phyloP scores from a whole-genome alignment of 805 yeast species.

The Pichia thaimueangensis region DNA sequence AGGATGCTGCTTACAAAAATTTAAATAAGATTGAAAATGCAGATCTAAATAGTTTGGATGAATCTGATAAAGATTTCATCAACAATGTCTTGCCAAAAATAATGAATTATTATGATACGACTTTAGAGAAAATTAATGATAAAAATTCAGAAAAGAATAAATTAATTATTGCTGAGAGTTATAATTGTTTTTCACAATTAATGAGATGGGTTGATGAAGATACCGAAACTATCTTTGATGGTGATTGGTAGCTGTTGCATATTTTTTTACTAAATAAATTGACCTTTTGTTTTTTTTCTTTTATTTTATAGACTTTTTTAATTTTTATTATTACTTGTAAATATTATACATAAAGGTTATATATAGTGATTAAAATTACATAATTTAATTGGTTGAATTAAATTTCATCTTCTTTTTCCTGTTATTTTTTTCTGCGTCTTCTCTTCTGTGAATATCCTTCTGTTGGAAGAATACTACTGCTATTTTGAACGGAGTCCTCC shows the following conservation, averaged over 20 bases:
- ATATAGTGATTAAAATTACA: no score
- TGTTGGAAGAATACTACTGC: no score
- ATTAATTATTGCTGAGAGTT: conserved; percentile 10
- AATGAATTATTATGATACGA: conserved; percentile 13
- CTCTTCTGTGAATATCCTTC: no score
- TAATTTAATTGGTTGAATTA: no score
- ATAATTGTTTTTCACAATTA: conserved; percentile 8
- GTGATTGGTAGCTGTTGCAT: conserved; percentile 6
- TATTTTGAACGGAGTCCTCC: no score
- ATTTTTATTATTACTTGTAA: conserved; percentile 1
- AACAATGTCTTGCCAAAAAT: conserved; percentile 14
- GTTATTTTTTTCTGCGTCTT: conserved; percentile 3
- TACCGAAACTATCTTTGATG: conserved; percentile 7
- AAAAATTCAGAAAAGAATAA: conserved; percentile 5
- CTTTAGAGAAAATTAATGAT: conserved; percentile 10
- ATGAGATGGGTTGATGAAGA: conserved; percentile 19
- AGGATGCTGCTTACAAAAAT: conserved; percentile 6
- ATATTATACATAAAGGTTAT: neutral
- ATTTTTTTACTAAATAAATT: conserved; percentile 1
- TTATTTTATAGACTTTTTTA: no score
- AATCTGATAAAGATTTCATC: conserved; percentile 1
- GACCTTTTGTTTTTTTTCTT: no score
- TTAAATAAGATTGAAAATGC: conserved; percentile 5
- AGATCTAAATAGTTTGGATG: neutral
- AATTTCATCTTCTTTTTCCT: neutral